Conservation (phyloP, 2,329 filamentous ascomycete species). For the Microdochium bolleyi region DNA sequence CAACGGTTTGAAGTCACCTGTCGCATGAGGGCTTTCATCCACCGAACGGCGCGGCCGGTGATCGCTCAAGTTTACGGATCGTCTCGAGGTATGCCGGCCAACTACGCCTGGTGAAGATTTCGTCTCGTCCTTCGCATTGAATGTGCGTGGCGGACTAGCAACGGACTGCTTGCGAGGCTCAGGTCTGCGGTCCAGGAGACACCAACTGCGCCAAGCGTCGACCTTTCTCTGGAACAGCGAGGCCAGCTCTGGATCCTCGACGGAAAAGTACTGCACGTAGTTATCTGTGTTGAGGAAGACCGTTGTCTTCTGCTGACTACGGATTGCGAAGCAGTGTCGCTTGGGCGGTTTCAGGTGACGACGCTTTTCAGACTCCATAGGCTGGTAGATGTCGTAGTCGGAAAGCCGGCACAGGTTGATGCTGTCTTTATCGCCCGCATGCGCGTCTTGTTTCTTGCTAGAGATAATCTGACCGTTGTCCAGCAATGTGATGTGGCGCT, state of each 20-base stretch:
- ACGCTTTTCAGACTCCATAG: constrained; percentile 58
- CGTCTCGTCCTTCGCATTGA: constrained; percentile 2
- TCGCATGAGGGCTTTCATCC: constrained; percentile 49
- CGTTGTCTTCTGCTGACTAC: constrained; percentile 81
- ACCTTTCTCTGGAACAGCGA: constrained; percentile 63
- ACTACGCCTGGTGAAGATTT: neutral
- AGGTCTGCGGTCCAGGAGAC: constrained; percentile 67
- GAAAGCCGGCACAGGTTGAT: constrained; percentile 73
- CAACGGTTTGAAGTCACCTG: constrained; percentile 61
- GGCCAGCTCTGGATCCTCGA: constrained; percentile 61
- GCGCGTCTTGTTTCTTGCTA: constrained; percentile 61
- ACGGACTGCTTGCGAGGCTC: constrained; percentile 34
- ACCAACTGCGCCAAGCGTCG: constrained; percentile 87
- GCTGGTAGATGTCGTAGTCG: constrained; percentile 86
- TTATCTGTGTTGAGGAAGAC: constrained; percentile 78
- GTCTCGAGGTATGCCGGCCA: neutral
- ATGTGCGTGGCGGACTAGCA: constrained; percentile 30
- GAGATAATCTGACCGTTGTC: constrained; percentile 64
- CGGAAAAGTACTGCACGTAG: constrained; percentile 88
- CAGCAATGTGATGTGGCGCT: constrained; percentile 69
- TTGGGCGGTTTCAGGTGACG: constrained; percentile 77
- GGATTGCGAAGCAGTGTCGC: constrained; percentile 77
- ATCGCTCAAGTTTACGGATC: constrained; percentile 10
- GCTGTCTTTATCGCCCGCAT: constrained; percentile 55
- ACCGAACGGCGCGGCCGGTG: constrained; percentile 30